phyloP scores from a whole-genome alignment of 441 rosid species.

The Melastoma candidum region DNA sequence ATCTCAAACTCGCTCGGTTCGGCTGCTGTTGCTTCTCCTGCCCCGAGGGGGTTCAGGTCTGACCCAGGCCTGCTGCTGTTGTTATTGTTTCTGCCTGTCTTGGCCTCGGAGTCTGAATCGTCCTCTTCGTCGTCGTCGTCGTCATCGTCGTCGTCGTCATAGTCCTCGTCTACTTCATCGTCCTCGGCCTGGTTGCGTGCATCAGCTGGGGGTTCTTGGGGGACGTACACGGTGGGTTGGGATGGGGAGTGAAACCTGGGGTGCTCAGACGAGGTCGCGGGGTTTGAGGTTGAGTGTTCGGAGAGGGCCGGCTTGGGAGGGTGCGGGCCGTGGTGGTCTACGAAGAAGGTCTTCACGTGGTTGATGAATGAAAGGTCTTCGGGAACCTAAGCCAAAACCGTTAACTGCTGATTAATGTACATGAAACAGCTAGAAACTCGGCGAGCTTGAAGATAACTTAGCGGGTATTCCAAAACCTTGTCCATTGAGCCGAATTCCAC shows the following conservation, averaged over 20 bases:
- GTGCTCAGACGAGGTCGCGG: conserved; percentile 41
- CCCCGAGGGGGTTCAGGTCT: conserved; percentile 12
- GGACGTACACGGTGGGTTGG: conserved; percentile 23
- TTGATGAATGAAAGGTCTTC: conserved; percentile 47
- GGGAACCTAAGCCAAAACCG: conserved; percentile 28
- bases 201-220: conserved; percentile 14
- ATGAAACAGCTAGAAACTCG: no score
- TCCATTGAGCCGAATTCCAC: conserved; percentile 74
- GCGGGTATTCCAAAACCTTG: conserved; percentile 29
- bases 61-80: conserved; percentile 3
- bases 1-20: conserved; percentile 63
- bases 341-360: conserved; percentile 52
- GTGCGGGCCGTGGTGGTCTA: conserved; percentile 28
- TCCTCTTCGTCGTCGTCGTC: conserved; percentile 30
- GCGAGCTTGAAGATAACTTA: no score
- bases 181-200: conserved; percentile 14
- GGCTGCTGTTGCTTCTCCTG: conserved; percentile 13
- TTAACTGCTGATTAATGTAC: no score
- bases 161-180: conserved; percentile 18
- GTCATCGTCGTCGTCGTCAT: conserved; percentile 23
- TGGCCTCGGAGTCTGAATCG: conserved; percentile 42
- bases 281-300: conserved; percentile 66
- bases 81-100: conserved; percentile 24
- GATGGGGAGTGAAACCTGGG: conserved; percentile 31
- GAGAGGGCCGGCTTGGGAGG: conserved; percentile 69